These are phyloP conservation scores for Dentipellis sp. DNA, from an alignment of 768 basidiomycete genomes.

Conservation along the genomic window DNA sequence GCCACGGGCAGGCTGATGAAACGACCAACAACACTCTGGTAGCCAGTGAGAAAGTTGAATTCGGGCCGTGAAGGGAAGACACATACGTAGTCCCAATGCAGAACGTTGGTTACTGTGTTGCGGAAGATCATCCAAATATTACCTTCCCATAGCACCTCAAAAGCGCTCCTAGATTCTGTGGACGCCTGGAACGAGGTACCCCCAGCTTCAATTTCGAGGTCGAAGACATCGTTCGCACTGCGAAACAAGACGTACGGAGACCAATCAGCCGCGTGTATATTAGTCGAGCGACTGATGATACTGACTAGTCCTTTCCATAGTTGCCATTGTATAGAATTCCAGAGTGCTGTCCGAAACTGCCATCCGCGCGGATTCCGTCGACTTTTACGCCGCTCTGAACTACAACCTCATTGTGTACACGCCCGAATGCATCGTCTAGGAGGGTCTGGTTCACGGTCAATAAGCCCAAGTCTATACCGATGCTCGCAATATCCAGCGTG, in stretches of 20 bases:
- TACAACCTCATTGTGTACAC: constrained; percentile 40
- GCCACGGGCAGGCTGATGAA: constrained; percentile 53
- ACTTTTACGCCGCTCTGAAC: constrained; percentile 35
- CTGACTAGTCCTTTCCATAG: constrained; percentile 42
- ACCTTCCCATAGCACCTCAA: constrained; percentile 44
- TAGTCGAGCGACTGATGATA: not conserved
- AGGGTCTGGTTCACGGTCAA: constrained; percentile 31
- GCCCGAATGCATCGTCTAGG: constrained; percentile 39
- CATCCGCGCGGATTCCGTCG: constrained; percentile 46
- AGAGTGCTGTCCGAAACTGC: constrained; percentile 35
- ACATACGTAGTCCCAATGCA: constrained; percentile 65
- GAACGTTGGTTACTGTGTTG: constrained; percentile 41
- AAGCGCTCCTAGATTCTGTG: constrained; percentile 27
- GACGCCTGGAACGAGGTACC: constrained; percentile 43
- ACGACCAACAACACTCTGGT: constrained; percentile 48
- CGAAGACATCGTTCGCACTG: constrained; percentile 49
- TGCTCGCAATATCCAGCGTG: constrained; percentile 49
- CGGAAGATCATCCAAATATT: constrained; percentile 58
- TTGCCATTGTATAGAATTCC: constrained; percentile 67
- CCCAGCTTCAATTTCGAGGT: constrained; percentile 47
- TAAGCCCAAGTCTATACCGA: constrained; percentile 44
- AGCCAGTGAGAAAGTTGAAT: not conserved
- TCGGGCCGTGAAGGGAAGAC: not conserved
- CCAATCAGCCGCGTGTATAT: not conserved
- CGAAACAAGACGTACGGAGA: not conserved